Evolutionary conservation across 73 alveolate genomes (phyloP).

Genomic region (Uronychia setigera): DNA sequence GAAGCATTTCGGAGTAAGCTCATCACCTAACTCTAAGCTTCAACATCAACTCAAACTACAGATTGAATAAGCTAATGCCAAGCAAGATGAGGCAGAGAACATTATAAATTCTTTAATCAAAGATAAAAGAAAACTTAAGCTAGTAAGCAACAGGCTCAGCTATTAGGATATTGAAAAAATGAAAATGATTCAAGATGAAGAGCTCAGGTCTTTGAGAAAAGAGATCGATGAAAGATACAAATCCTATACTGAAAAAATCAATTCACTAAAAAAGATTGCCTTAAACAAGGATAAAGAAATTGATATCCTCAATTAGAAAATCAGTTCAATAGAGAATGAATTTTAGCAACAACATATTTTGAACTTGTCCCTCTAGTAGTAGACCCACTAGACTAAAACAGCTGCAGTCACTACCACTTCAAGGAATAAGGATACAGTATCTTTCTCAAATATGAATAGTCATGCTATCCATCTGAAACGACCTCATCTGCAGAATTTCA

Average conservation of each 20-base stretch:
- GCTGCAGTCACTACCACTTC: neutral
- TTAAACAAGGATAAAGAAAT: neutral
- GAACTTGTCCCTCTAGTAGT: neutral
- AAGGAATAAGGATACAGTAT: neutral
- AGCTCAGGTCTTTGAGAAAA: neutral
- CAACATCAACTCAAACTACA: neutral
- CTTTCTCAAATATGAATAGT: neutral
- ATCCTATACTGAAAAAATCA: neutral
- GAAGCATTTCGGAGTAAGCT: neutral
- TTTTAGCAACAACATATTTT: no score
- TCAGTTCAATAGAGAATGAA: neutral
- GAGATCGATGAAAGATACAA: neutral
- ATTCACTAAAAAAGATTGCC: neutral
- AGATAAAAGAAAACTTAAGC: neutral
- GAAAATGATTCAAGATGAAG: neutral
- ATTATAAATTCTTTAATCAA: no score
- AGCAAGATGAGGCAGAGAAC: neutral
- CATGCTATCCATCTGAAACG: no score
- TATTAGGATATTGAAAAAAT: neutral
- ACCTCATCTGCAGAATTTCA: neutral
- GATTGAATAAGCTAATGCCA: neutral
- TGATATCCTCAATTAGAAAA: neutral
- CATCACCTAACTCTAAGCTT: neutral
- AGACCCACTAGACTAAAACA: neutral
- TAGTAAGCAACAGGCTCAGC: neutral